phyloP scores from a whole-genome alignment of 257 asterid species.

The Plantago major region DNA sequence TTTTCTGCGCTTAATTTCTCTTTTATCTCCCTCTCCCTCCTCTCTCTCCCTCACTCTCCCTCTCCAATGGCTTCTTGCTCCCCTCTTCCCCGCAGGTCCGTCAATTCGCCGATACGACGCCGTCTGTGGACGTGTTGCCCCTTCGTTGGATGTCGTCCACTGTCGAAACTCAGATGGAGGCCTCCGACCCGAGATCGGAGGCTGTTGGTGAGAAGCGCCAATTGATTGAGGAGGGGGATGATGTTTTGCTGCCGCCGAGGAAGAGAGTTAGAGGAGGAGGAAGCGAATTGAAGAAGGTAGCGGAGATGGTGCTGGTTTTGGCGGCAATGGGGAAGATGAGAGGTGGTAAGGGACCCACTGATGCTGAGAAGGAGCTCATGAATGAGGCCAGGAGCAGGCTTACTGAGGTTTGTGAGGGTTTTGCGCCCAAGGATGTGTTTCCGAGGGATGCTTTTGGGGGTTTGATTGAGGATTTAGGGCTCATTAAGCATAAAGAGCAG shows the following conservation, averaged over 20 bases:
- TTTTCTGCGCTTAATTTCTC: conserved; percentile 46
- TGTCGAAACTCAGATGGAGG: conserved; percentile 19
- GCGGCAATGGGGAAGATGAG: conserved; percentile 93
- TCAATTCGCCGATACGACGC: conserved; percentile 20
- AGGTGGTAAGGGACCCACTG: conserved; percentile 79
- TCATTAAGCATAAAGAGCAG: conserved; percentile 64
- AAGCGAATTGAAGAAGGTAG: conserved; percentile 56
- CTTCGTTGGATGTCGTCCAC: too few species aligned
- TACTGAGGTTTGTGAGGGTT: conserved; percentile 65
- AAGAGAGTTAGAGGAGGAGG: conserved; percentile 33
- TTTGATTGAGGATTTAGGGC: conserved; percentile 87
- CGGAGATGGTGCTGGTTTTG: conserved; percentile 85
- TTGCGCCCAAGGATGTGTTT: conserved; percentile 90
- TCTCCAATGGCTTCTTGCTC: conserved; percentile 49
- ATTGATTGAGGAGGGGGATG: conserved; percentile 19
- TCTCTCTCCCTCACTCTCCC: conserved; percentile 19
- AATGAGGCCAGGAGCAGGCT: conserved; percentile 58
- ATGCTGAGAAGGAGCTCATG: conserved; percentile 72
- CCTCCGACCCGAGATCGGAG: conserved; percentile 39
- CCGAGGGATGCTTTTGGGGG: conserved; percentile 78
- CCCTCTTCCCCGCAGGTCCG: conserved; percentile 46
- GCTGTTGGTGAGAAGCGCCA: conserved; percentile 51
- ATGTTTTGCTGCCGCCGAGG: conserved; percentile 17
- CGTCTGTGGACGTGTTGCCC: conserved; percentile 32
- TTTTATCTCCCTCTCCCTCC: conserved; percentile 22